Evolutionary conservation across 352 stramenopile genomes (phyloP).

Genomic region (Elongisporangium anandrum): DNA sequence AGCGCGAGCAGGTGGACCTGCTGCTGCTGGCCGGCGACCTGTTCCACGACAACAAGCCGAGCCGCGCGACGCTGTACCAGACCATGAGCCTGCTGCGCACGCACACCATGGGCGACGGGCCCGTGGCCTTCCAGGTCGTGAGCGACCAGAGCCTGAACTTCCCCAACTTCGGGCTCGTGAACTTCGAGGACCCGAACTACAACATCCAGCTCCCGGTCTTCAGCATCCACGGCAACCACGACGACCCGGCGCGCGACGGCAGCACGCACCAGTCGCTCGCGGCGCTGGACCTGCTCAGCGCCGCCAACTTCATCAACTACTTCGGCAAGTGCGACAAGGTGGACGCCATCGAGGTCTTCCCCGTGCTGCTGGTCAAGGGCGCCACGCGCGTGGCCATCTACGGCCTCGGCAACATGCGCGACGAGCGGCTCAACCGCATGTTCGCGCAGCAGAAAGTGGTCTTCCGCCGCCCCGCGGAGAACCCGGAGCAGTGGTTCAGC

Average conservation of each 20-base stretch:
- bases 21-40: slow-evolving; percentile 96
- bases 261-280: slow-evolving; percentile 81
- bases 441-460: slow-evolving; percentile 95
- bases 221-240: slow-evolving; percentile 99
- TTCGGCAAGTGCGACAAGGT: slow-evolving; percentile 94
- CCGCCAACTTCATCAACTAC: slow-evolving; percentile 98
- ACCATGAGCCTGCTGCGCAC: slow-evolving; percentile 96
- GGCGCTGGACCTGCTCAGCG: slow-evolving; percentile 94
- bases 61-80: slow-evolving; percentile 92
- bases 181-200: slow-evolving; percentile 96
- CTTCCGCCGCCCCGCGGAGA: slow-evolving; percentile 86
- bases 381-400: slow-evolving; percentile 95
- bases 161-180: slow-evolving; percentile 89
- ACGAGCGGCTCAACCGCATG: slow-evolving; percentile 98
- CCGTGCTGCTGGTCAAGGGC: slow-evolving; percentile 96
- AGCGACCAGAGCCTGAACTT: slow-evolving; percentile 91
- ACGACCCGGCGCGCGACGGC: slow-evolving; percentile 95
- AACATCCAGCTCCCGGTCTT: slow-evolving; percentile 97
- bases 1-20: slow-evolving; percentile 83
- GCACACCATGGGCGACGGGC: slow-evolving; percentile 92
- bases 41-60: slow-evolving; percentile 99
- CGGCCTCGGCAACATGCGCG: slow-evolving; percentile 97
- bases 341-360: slow-evolving; percentile 94
- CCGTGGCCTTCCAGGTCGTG: slow-evolving; percentile 86
- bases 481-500: slow-evolving; percentile 92